A percentile compares a stretch with the other conserved stretches of the same genome.
These are phyloP conservation scores for Phialemonium atrogriseum DNA, from an alignment of 2,329 filamentous ascomycete genomes.

Conservation along the genomic window DNA sequence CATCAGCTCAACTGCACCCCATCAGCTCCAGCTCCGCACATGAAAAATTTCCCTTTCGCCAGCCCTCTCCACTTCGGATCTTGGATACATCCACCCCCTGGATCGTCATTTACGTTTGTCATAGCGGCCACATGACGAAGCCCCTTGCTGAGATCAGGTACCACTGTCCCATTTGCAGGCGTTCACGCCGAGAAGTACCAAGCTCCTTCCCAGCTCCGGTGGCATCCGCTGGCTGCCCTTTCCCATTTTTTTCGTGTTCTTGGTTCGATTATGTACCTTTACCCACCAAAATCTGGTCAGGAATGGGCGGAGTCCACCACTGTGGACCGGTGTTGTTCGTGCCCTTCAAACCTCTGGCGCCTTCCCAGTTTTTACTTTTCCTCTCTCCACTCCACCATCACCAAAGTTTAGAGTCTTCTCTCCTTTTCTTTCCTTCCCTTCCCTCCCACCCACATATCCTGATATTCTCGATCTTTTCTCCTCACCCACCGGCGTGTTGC, in stretches of 20 bases:
- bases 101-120: too few species aligned
- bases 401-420: slow-evolving; percentile 22
- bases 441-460: background rate
- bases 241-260: too few species aligned
- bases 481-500: slow-evolving; percentile 13
- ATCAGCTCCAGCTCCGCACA: background rate
- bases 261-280: too few species aligned
- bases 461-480: slow-evolving; percentile 1
- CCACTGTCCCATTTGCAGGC: too few species aligned
- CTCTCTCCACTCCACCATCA: slow-evolving; percentile 17
- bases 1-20: background rate
- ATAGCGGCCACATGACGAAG: too few species aligned
- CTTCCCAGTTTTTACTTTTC: slow-evolving; percentile 20
- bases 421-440: slow-evolving; percentile 21
- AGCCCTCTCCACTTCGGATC: slow-evolving; percentile 1
- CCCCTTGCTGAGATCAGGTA: too few species aligned
- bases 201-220: too few species aligned
- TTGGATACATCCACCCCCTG: slow-evolving; percentile 1
- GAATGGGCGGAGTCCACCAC: too few species aligned
- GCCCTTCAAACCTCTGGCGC: slow-evolving; percentile 12
- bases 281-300: too few species aligned
- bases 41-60: slow-evolving; percentile 1
- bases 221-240: too few species aligned
- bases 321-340: too few species aligned
- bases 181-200: too few species aligned